Evolutionary conservation across 75 land plant species (phyloP).

Genomic region (Sequoia sempervirens): DNA sequence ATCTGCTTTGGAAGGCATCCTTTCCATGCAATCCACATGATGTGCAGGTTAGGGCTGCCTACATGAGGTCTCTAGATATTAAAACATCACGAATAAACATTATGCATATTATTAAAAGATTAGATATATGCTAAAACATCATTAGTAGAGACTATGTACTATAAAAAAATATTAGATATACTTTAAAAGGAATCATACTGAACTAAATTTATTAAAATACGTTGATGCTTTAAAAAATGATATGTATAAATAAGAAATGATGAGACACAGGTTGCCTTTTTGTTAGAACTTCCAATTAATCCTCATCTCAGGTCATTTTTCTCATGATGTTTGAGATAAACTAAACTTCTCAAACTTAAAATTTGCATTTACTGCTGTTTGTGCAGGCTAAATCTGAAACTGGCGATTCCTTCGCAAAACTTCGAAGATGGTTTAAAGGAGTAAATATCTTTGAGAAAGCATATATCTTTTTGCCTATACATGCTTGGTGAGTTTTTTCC

Average conservation of each 20-base stretch:
- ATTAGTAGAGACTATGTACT: not conserved
- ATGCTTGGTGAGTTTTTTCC: conserved; percentile 60
- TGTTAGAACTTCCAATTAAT: not conserved
- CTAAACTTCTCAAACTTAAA: not conserved
- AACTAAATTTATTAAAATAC: not conserved
- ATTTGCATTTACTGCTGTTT: not conserved
- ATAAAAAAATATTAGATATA: not conserved
- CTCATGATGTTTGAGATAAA: not conserved
- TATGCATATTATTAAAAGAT: too few relatives aligned
- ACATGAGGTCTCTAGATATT: too few relatives aligned
- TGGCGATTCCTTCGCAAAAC: conserved; percentile 43
- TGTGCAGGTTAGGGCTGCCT: too few relatives aligned
- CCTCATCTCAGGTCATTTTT: not conserved
- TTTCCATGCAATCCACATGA: too few relatives aligned
- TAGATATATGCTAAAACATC: not conserved
- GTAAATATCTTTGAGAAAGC: conserved; percentile 85
- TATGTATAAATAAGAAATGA: not conserved
- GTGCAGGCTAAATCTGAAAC: conserved; percentile 20
- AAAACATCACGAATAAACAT: too few relatives aligned
- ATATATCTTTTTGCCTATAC: conserved; percentile 78
- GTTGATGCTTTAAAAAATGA: not conserved
- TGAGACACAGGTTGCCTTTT: not conserved
- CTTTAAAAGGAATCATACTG: not conserved
- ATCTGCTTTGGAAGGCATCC: too few relatives aligned
- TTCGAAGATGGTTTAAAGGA: conserved; percentile 94